Percentiles rank a stretch among this genome's conserved stretches.
Conservation (phyloP, 495 filamentous ascomycete species). For the Cercophora scortea region DNA sequence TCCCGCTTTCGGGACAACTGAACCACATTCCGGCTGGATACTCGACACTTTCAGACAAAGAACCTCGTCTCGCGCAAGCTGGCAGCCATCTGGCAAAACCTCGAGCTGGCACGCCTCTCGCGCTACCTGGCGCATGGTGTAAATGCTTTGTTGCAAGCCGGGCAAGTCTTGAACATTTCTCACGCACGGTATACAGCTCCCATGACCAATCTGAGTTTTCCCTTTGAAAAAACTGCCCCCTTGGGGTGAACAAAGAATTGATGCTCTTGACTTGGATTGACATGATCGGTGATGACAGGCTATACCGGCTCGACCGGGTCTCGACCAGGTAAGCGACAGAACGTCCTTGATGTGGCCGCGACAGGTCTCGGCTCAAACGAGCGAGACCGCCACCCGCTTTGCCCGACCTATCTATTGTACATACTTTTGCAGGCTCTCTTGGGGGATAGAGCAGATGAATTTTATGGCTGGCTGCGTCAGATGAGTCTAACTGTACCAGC, state of each 20-base stretch:
- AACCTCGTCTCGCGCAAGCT: too few species aligned
- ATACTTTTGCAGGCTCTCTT: not conserved
- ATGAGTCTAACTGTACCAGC: slow-evolving; percentile 66
- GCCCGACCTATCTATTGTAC: not conserved
- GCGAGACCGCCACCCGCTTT: not conserved
- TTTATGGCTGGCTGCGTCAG: too few species aligned
- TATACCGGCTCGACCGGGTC: not conserved
- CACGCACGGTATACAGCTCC: not conserved
- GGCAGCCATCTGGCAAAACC: too few species aligned
- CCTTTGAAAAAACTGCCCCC: not conserved
- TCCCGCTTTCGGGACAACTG: too few species aligned
- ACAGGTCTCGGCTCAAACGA: not conserved
- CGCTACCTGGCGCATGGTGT: too few species aligned
- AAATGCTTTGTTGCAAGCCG: not conserved
- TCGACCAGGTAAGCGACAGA: not conserved
- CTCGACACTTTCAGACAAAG: too few species aligned
- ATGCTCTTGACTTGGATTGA: not conserved
- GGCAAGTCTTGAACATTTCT: not conserved
- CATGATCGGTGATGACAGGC: not conserved
- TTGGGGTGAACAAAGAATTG: not conserved
- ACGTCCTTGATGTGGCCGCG: not conserved
- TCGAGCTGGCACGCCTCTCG: too few species aligned
- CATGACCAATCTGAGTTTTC: not conserved
- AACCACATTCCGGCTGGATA: too few species aligned
- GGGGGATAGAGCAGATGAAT: not conserved